These are phyloP conservation scores for Linum usitatissimum DNA, from an alignment of 345 rosid genomes.

Conservation along the genomic window DNA sequence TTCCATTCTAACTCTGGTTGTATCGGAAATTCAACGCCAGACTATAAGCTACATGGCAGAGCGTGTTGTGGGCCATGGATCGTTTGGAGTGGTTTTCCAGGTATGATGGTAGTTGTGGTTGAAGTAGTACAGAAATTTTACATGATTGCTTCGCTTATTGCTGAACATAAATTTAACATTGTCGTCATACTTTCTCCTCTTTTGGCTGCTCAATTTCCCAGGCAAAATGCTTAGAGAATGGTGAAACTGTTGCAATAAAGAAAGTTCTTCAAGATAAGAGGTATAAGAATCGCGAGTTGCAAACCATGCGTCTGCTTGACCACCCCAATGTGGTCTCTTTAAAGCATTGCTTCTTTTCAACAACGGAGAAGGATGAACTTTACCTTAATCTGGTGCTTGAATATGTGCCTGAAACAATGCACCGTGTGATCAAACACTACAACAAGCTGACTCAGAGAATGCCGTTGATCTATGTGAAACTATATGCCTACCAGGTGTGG, in stretches of 20 bases:
- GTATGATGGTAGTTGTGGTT: slow-evolving; percentile 24
- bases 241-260: slow-evolving; percentile 95
- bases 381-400: slow-evolving; percentile 95
- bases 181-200: not conserved
- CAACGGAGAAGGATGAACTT: slow-evolving; percentile 90
- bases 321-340: slow-evolving; percentile 82
- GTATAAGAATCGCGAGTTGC: slow-evolving; percentile 96
- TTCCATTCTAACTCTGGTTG: slow-evolving; percentile 5
- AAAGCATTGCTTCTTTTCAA: slow-evolving; percentile 96
- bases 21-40: slow-evolving; percentile 27
- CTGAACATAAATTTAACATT: not conserved
- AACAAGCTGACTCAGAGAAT: slow-evolving; percentile 81
- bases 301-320: slow-evolving; percentile 96
- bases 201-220: slow-evolving; percentile 15
- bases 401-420: slow-evolving; percentile 90
- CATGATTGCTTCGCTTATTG: not conserved
- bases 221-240: slow-evolving; percentile 96
- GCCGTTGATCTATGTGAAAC: slow-evolving; percentile 88
- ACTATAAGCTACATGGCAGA: slow-evolving; percentile 99
- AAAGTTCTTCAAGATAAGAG: slow-evolving; percentile 95
- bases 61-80: slow-evolving; percentile 94
- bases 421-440: slow-evolving; percentile 85
- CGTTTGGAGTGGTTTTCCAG: slow-evolving; percentile 97
- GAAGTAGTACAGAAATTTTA: not conserved
- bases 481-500: slow-evolving; percentile 80